These are phyloP conservation scores for Colletotrichum cuscutae DNA, from an alignment of 2,329 filamentous ascomycete species.

Conservation along the genomic window DNA sequence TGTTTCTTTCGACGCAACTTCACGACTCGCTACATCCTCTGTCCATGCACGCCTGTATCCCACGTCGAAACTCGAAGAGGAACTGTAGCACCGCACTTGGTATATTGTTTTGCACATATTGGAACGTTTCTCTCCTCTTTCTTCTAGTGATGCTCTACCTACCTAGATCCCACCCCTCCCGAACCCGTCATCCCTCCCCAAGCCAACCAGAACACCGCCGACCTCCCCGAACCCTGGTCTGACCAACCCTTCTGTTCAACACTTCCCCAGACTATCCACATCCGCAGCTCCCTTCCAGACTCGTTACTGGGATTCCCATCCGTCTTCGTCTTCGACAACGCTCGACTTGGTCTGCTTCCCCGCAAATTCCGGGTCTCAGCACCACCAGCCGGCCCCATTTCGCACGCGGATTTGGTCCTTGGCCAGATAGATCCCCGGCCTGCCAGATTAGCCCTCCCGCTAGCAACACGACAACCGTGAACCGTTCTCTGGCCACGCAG, in stretches of 20 bases:
- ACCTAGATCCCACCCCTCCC: background rate
- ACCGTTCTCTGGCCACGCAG: slow-evolving; percentile 30
- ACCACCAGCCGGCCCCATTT: background rate
- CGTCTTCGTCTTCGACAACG: slow-evolving; percentile 1
- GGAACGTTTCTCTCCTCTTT: background rate
- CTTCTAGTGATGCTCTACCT: background rate
- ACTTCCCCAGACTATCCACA: slow-evolving; percentile 33
- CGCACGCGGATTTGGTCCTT: background rate
- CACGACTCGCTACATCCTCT: slow-evolving; percentile 24
- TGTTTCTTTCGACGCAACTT: slow-evolving; percentile 20
- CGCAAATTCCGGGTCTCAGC: slow-evolving; percentile 29
- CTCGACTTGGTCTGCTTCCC: slow-evolving; percentile 11
- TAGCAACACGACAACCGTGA: slow-evolving; percentile 31
- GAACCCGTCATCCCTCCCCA: background rate
- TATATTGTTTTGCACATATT: background rate
- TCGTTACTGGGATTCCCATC: slow-evolving; percentile 20
- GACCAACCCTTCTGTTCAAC: slow-evolving; percentile 3
- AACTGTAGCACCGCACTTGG: background rate
- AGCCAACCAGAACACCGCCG: slow-evolving; percentile 12
- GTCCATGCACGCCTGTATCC: slow-evolving; percentile 10
- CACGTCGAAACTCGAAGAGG: slow-evolving; percentile 8
- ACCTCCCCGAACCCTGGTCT: slow-evolving; percentile 3
- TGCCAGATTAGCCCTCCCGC: slow-evolving; percentile 34
- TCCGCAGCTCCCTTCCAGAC: slow-evolving; percentile 7
- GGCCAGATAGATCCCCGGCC: slow-evolving; percentile 13